These are phyloP conservation scores for Dalbergia oliveri DNA, from an alignment of 306 rosid species.

Conservation along the genomic window DNA sequence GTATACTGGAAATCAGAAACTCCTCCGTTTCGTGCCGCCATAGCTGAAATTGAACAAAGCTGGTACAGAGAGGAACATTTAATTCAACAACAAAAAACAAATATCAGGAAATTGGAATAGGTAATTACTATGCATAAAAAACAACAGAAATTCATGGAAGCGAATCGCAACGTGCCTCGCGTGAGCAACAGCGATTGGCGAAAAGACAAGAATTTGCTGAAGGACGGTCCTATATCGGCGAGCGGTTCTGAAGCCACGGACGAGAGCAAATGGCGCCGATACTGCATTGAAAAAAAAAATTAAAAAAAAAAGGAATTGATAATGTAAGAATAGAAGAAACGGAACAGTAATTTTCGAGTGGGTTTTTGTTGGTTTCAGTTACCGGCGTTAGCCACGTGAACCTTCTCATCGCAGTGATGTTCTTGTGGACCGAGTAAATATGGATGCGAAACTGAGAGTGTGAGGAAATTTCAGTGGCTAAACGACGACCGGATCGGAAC, in stretches of 20 bases:
- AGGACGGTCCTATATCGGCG: constrained; percentile 41
- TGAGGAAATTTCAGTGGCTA: background rate
- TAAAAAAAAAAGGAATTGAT: background rate
- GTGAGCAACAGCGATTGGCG: constrained; percentile 49
- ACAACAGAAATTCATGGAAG: background rate
- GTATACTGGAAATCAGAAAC: constrained; percentile 36
- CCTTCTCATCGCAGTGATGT: constrained; percentile 59
- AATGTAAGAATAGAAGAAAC: background rate
- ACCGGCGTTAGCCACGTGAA: constrained; percentile 72
- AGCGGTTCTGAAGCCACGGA: constrained; percentile 51
- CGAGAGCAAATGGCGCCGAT: constrained; percentile 68
- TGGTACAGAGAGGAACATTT: constrained; percentile 37
- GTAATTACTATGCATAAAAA: background rate
- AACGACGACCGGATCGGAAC: background rate
- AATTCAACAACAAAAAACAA: background rate
- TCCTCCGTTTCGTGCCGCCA: constrained; percentile 48
- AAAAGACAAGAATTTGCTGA: constrained; percentile 46
- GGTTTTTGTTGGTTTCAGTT: constrained; percentile 29
- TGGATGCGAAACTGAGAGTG: constrained; percentile 5
- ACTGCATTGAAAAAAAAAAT: constrained; percentile 51
- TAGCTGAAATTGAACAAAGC: constrained; percentile 60
- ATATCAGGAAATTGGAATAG: constrained; percentile 10
- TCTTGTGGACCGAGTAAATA: background rate
- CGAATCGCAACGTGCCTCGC: constrained; percentile 50
- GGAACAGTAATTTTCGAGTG: background rate